These are phyloP conservation scores for Fusarium kyushuense DNA, from an alignment of 2,329 filamentous ascomycete genomes.

Conservation along the genomic window DNA sequence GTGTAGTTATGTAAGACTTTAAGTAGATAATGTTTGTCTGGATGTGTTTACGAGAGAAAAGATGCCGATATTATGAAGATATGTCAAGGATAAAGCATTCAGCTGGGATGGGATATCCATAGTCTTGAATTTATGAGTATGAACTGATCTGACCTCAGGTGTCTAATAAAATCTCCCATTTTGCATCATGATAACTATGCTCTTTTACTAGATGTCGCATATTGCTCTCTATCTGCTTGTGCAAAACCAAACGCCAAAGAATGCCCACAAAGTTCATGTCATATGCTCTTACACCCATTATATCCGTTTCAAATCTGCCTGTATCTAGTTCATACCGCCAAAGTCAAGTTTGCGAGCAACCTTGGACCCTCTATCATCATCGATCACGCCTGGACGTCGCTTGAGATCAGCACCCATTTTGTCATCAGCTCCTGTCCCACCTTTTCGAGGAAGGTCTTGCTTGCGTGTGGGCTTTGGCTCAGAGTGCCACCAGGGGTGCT, in stretches of 20 bases:
- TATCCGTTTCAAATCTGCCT: slow-evolving; percentile 3
- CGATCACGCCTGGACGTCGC: slow-evolving; percentile 74
- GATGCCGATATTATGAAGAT: slow-evolving; percentile 29
- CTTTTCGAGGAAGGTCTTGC: slow-evolving; percentile 83
- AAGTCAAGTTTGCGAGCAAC: slow-evolving; percentile 88
- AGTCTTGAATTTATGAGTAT: slow-evolving; percentile 30
- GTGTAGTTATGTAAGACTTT: slow-evolving; percentile 77
- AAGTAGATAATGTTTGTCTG: not conserved
- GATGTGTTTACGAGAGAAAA: slow-evolving; percentile 21
- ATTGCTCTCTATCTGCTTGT: slow-evolving; percentile 5
- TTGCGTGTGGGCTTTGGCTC: slow-evolving; percentile 87
- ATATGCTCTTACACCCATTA: slow-evolving; percentile 4
- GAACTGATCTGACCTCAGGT: slow-evolving; percentile 15
- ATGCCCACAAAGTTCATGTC: slow-evolving; percentile 21
- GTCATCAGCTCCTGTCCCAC: slow-evolving; percentile 75
- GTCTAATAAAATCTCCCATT: slow-evolving; percentile 18
- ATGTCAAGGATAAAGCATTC: slow-evolving; percentile 26
- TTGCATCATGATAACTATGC: not conserved
- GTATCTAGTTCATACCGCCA: slow-evolving; percentile 57
- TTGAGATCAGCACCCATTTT: slow-evolving; percentile 87
- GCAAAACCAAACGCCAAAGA: slow-evolving; percentile 28
- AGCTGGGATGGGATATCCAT: slow-evolving; percentile 13
- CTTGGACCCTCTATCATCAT: slow-evolving; percentile 76
- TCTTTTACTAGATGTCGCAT: slow-evolving; percentile 4
- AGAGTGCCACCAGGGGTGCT: slow-evolving; percentile 86